These are phyloP conservation scores for Sugiyamaella japonica DNA, from an alignment of 1,139 yeast species.

Conservation along the genomic window DNA sequence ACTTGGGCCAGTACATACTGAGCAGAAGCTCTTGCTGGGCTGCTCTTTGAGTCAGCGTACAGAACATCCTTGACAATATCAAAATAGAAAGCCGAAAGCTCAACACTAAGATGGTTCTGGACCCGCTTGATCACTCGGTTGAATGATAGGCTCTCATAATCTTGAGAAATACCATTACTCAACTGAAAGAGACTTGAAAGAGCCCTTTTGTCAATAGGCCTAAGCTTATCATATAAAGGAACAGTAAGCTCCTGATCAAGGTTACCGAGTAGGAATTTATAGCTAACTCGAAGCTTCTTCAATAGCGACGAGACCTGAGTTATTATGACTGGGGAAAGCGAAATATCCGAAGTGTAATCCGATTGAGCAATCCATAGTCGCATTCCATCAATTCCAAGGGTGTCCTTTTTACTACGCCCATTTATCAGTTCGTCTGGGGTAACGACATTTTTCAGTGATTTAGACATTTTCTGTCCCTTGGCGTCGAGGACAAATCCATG, in stretches of 20 bases:
- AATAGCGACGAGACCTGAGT: slow-evolving; percentile 75
- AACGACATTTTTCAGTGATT: slow-evolving; percentile 82
- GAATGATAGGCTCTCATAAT: slow-evolving; percentile 62
- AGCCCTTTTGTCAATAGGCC: slow-evolving; percentile 63
- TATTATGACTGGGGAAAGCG: slow-evolving; percentile 70
- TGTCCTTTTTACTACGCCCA: slow-evolving; percentile 64
- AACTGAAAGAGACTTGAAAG: slow-evolving; percentile 57
- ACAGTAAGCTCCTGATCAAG: slow-evolving; percentile 36
- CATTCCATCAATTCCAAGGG: slow-evolving; percentile 89
- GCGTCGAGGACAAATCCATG: slow-evolving; percentile 93
- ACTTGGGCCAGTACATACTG: slow-evolving; percentile 71
- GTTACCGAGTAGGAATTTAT: slow-evolving; percentile 79
- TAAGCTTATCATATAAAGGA: slow-evolving; percentile 44
- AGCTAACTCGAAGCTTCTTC: slow-evolving; percentile 80
- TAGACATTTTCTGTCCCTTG: slow-evolving; percentile 88
- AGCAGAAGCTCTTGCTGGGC: slow-evolving; percentile 59
- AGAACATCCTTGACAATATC: slow-evolving; percentile 83
- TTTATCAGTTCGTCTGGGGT: slow-evolving; percentile 57
- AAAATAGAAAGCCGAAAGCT: slow-evolving; percentile 80
- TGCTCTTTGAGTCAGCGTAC: slow-evolving; percentile 61
- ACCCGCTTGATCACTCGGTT: slow-evolving; percentile 62
- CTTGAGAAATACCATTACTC: slow-evolving; percentile 45
- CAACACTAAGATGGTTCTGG: slow-evolving; percentile 70
- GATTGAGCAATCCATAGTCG: slow-evolving; percentile 90
- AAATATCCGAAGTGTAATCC: slow-evolving; percentile 79